A percentile compares a stretch with the other conserved stretches of the same genome.
Evolutionary conservation across 768 basidiomycete species (phyloP).

Genomic region (Tulasnella sp.): DNA sequence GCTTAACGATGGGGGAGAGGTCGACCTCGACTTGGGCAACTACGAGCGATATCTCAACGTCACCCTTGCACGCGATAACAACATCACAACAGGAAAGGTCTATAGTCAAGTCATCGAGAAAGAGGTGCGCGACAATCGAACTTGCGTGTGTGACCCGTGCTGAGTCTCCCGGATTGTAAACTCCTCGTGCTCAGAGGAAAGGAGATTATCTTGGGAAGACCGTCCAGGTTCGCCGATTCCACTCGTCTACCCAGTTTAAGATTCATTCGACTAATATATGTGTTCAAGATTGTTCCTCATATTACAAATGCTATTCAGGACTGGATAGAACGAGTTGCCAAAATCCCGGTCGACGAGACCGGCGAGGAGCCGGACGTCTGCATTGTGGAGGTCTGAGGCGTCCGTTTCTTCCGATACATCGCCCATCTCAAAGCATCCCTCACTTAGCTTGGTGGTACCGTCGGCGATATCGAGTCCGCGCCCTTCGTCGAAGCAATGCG

Average conservation of each 20-base stretch:
- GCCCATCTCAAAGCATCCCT: neutral
- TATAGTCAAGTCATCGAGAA: constrained; percentile 94
- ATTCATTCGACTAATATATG: neutral
- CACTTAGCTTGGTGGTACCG: constrained; percentile 90
- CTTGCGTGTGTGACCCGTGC: neutral
- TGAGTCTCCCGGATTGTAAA: neutral
- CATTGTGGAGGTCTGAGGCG: constrained; percentile 75
- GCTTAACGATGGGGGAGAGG: constrained; percentile 95
- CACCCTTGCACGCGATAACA: constrained; percentile 88
- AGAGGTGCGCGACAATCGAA: constrained; percentile 48
- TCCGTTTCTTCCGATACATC: neutral
- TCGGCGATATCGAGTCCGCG: constrained; percentile 97
- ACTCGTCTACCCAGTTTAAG: neutral
- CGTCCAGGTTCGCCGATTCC: constrained; percentile 54
- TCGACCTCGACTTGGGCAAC: constrained; percentile 94
- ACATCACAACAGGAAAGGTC: constrained; percentile 98
- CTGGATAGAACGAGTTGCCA: constrained; percentile 93
- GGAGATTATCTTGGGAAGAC: constrained; percentile 87
- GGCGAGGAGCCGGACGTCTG: constrained; percentile 91
- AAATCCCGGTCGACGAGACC: constrained; percentile 89
- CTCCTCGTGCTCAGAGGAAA: constrained; percentile 22
- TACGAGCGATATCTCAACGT: constrained; percentile 97
- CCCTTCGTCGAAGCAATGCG: constrained; percentile 98
- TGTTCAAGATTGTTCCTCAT: constrained; percentile 76
- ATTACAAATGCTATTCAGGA: constrained; percentile 96